Evolutionary conservation across 257 asterid species (phyloP), one percentile per base, ranked within the genome.

Genomic region (Solanum infundibuliforme): DNA sequence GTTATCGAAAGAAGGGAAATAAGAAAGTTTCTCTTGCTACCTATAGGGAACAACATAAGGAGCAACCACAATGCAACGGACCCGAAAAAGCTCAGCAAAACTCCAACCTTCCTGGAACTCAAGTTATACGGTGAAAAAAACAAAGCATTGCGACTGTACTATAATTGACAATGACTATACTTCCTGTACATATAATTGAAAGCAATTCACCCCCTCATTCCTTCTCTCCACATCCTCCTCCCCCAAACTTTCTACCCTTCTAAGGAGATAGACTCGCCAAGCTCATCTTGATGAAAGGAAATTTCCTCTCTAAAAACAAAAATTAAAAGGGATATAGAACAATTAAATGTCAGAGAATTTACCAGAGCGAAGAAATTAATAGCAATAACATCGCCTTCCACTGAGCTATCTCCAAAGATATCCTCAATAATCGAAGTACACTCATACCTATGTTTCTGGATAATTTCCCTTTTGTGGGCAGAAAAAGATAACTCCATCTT

Each of bases 21-120:
- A 82, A 82, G 43, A 31, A 29, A 82, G 43, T 48, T 31, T 48
- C 29, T 82, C 85, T 82, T 82, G 69, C 86, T 91, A 97, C 99
- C 99, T 93, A 91, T 97, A 97, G 65, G 99, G 99, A 88, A 95
- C 97, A 20, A 95, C 97, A 92, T 95, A 97, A 65, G 99, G 98
- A 91, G 99, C 97, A 90, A 96, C 96, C 90, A 95, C 95, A 90
- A 93, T 89, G 92, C 99, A 97, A 62, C 72, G 94, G 84, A 97
- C 91, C 73, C 89, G 91, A 90, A 95, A 97, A 86, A 97, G 95
- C 92, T 97, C 99, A 1, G 99, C 99, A 89, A 97, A 93, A 88
- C 94, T 95, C 99, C 99, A 97, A 88, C 99, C 99, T 93, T 97
- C 99, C 99, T 97, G 92, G 75, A 87, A 88, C n/a, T 85, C 87